Evolutionary conservation across 2,329 filamentous ascomycete species (phyloP).

Genomic region (Paramyrothecium sp.): DNA sequence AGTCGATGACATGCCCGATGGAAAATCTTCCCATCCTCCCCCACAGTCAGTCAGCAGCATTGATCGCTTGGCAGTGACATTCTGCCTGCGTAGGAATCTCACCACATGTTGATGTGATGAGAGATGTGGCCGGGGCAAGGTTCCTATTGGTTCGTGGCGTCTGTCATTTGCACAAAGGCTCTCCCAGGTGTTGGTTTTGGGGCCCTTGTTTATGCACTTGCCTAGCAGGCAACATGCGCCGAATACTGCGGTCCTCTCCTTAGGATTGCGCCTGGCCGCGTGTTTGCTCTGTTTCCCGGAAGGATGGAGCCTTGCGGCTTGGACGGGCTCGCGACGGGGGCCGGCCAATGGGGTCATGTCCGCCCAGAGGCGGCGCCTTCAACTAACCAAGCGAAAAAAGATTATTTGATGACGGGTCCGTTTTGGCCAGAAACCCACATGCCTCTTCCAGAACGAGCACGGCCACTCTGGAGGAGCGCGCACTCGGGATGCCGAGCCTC

Average conservation of each 20-base stretch:
- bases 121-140: background rate
- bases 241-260: background rate
- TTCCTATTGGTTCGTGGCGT: background rate
- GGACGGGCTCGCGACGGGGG: background rate
- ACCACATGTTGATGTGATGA: background rate
- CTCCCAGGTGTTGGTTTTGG: background rate
- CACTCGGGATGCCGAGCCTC: no score
- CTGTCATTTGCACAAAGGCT: background rate
- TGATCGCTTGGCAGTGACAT: background rate
- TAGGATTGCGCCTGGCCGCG: background rate
- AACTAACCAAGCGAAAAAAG: background rate
- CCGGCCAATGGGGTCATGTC: background rate
- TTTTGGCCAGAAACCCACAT: background rate
- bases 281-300: background rate
- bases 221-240: background rate
- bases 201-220: background rate
- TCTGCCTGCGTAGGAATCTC: background rate
- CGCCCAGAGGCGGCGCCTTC: background rate
- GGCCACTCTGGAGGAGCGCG: background rate
- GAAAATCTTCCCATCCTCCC: background rate
- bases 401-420: background rate
- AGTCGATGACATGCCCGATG: background rate
- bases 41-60: background rate
- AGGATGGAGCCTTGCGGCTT: background rate
- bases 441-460: background rate